Conservation (phyloP, 768 basidiomycete species). For the Boletus reticulatus region DNA sequence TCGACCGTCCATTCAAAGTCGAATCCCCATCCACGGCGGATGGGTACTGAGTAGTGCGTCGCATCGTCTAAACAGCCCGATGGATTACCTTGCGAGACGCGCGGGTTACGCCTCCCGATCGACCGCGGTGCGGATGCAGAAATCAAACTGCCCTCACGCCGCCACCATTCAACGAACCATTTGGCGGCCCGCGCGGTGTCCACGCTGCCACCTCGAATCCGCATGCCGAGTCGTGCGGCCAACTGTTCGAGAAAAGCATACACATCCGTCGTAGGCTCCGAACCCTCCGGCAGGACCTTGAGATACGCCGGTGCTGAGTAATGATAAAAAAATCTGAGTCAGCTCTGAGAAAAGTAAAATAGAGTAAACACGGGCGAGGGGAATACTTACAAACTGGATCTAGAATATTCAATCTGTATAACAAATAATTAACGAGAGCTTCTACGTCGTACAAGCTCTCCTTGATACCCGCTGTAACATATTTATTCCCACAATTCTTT, state of each 20-base stretch:
- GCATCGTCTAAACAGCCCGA: not conserved
- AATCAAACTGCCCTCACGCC: slow-evolving; percentile 64
- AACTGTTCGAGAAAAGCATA: slow-evolving; percentile 66
- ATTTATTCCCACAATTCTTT: slow-evolving; percentile 3
- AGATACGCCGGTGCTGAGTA: slow-evolving; percentile 69
- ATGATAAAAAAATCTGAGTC: not conserved
- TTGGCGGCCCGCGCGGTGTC: slow-evolving; percentile 71
- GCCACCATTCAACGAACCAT: slow-evolving; percentile 89
- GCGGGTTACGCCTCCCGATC: slow-evolving; percentile 2
- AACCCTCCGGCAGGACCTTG: slow-evolving; percentile 51
- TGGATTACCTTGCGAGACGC: not conserved
- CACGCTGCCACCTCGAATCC: slow-evolving; percentile 69
- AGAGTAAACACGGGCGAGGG: not conserved
- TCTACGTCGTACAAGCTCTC: slow-evolving; percentile 88
- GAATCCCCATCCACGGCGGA: slow-evolving; percentile 77
- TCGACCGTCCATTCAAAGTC: slow-evolving; percentile 69
- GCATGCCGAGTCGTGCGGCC: slow-evolving; percentile 76
- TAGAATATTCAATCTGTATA: slow-evolving; percentile 80
- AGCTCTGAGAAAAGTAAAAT: slow-evolving; percentile 6
- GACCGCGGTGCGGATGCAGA: slow-evolving; percentile 42
- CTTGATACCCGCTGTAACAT: slow-evolving; percentile 80
- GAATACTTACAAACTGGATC: slow-evolving; percentile 61
- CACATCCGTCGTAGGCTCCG: slow-evolving; percentile 59
- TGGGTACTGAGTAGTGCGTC: not conserved
- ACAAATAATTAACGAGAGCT: slow-evolving; percentile 78